These are phyloP conservation scores for Hemisphaericaspora xylofermentans DNA, from an alignment of 1,139 yeast species.

Conservation along the genomic window DNA sequence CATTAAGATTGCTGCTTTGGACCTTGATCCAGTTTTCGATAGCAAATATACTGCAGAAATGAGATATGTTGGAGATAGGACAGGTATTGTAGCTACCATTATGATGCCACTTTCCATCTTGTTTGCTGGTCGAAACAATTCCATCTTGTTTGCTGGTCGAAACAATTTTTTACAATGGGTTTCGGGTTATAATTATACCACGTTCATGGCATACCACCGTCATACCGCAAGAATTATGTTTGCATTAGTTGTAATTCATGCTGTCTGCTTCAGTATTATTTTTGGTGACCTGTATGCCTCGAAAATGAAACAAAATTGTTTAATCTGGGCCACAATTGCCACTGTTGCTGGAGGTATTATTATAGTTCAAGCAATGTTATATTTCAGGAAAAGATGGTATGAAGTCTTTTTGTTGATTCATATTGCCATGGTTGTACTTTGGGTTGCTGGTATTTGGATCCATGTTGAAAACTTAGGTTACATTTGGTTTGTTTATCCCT, in stretches of 20 bases:
- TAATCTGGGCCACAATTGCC: constrained; percentile 35
- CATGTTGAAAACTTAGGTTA: constrained; percentile 45
- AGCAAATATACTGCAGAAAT: constrained; percentile 12
- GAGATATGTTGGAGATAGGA: constrained; percentile 29
- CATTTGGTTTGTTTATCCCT: constrained; percentile 37
- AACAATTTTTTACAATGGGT: constrained; percentile 41
- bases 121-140: no score
- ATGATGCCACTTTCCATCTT: constrained; percentile 32
- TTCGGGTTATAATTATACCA: constrained; percentile 35
- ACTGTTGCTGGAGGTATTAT: constrained; percentile 35
- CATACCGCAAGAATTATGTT: constrained; percentile 36
- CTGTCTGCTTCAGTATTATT: constrained; percentile 35
- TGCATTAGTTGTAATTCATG: constrained; percentile 27
- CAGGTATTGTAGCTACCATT: constrained; percentile 28
- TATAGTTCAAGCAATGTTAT: constrained; percentile 37
- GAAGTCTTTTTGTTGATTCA: constrained; percentile 44
- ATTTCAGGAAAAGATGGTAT: constrained; percentile 42
- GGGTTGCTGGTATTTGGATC: constrained; percentile 42
- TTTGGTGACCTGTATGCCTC: constrained; percentile 34
- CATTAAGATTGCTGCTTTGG: constrained; percentile 18
- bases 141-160: no score
- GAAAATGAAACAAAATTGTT: constrained; percentile 38
- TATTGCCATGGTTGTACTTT: constrained; percentile 41
- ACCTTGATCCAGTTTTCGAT: constrained; percentile 26
- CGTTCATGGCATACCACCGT: constrained; percentile 35